These are phyloP conservation scores for Grosmannia clavigera DNA, from an alignment of 2,329 filamentous ascomycete genomes.

Conservation along the genomic window DNA sequence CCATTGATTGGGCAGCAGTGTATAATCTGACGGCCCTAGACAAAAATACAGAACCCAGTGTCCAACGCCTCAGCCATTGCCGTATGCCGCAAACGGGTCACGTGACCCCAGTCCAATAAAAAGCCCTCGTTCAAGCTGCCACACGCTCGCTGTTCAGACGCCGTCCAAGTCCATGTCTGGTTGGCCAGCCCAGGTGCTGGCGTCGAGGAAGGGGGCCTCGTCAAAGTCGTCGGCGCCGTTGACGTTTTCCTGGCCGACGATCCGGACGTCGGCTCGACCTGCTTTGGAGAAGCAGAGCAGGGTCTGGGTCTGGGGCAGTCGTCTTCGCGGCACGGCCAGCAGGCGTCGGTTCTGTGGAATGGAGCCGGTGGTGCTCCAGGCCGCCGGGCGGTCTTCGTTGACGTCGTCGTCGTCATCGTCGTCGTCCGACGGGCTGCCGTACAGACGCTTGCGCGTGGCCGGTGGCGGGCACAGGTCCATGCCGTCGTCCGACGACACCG, in stretches of 20 bases:
- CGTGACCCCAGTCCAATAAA: not conserved
- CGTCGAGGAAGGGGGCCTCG: conserved; percentile 54
- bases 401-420: conserved; percentile 13
- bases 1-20: too few relatives aligned
- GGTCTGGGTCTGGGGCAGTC: conserved; percentile 4
- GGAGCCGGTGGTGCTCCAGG: too few relatives aligned
- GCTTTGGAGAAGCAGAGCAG: not conserved
- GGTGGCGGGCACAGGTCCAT: not conserved
- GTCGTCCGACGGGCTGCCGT: not conserved
- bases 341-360: conserved; percentile 25
- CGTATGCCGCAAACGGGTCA: not conserved
- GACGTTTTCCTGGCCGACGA: conserved; percentile 34
- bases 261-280: conserved; percentile 4
- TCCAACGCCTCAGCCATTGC: too few relatives aligned
- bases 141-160: not conserved
- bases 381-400: conserved; percentile 20
- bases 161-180: conserved; percentile 29
- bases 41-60: too few relatives aligned
- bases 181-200: conserved; percentile 15
- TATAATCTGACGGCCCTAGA: too few relatives aligned
- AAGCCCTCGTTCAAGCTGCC: too few relatives aligned
- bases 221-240: conserved; percentile 50
- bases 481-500: conserved; percentile 19
- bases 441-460: conserved; percentile 8
- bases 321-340: conserved; percentile 33